Conservation (phyloP, 169 alveolate genomes). For the Plasmodium relictum region DNA sequence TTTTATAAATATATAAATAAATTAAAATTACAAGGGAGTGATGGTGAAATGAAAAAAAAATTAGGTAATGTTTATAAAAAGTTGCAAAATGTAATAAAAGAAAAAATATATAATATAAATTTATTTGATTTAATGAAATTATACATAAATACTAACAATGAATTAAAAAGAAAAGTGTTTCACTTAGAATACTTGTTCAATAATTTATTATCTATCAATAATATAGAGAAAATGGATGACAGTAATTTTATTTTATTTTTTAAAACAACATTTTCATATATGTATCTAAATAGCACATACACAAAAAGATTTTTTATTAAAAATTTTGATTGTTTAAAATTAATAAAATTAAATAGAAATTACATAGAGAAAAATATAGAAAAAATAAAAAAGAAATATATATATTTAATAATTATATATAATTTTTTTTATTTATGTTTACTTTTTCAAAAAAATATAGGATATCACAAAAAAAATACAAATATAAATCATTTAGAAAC, state of each 20-base stretch:
- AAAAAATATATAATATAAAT: slow-evolving; percentile 4
- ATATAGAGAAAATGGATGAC: slow-evolving; percentile 8
- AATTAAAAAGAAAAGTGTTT: slow-evolving; percentile 13
- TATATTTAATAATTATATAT: slow-evolving; percentile 28
- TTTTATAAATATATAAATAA: slow-evolving; percentile 46
- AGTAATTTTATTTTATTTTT: slow-evolving; percentile 6
- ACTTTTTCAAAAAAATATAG: neutral
- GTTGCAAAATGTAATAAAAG: neutral
- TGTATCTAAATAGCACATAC: slow-evolving; percentile 1
- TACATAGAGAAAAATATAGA: slow-evolving; percentile 11
- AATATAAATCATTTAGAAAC: neutral
- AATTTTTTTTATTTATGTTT: slow-evolving; percentile 33
- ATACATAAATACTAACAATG: slow-evolving; percentile 23
- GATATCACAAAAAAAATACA: neutral
- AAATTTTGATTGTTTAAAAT: slow-evolving; percentile 6
- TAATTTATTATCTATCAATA: slow-evolving; percentile 25
- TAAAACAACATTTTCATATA: slow-evolving; percentile 16
- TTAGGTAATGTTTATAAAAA: neutral
- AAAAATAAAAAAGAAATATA: slow-evolving; percentile 25
- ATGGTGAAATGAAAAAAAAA: slow-evolving; percentile 1
- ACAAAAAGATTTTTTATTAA: slow-evolving; percentile 22
- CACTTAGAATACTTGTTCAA: neutral
- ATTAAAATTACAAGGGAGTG: neutral
- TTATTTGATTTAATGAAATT: slow-evolving; percentile 31
- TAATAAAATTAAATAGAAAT: slow-evolving; percentile 7